Evolutionary conservation across 345 rosid species (phyloP), one percentile per base, ranked within the genome.

Genomic region (Excoecaria cochinchinensis): DNA sequence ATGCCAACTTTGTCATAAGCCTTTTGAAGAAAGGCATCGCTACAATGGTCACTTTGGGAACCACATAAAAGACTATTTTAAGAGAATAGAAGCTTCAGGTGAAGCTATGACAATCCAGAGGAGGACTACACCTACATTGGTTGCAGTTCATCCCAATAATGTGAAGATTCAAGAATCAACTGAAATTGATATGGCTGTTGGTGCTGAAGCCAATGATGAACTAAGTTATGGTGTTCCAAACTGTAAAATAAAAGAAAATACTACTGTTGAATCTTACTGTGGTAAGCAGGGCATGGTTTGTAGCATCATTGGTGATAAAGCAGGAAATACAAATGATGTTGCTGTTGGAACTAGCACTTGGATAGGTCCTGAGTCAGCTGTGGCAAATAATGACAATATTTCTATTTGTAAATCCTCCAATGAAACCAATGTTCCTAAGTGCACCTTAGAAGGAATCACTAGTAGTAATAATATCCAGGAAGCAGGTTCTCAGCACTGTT

Each of bases 1-100:
- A 67, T 87, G 90, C 72, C 90, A 87, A 77, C 64, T 82, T 62
- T 85, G 87, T 78, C 64, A 60, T 19, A 84, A 82, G 73, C 56
- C 71, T 47, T 87, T 78, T 81, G 85, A 85, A 76, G 89, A 81
- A 80, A 84, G 80, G 77, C 82, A 69, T 44, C 58, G 77, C 12
- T 84, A 70, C 75, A 46, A 77, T 76, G 82, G 82, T 59, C 90
- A 87, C 76, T 80, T 87, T 56, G 90, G 80, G 75, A 71, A 62
- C 76, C 90, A 87, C 77, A 79, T 81, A 38, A 77, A 84, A 75
- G 86, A 81, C 62, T 73, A 76, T 76, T 62, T 79, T 59, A 87
- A 79, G 82, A 82, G 83, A 69, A 73, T 77, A 67, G 84, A 76
- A 68, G 84, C 74, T 72, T 78, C 87, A 42, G 76, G 47, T 51